Conservation (phyloP, 176 grass and related monocot genomes). For the Saccharum officinarum region DNA sequence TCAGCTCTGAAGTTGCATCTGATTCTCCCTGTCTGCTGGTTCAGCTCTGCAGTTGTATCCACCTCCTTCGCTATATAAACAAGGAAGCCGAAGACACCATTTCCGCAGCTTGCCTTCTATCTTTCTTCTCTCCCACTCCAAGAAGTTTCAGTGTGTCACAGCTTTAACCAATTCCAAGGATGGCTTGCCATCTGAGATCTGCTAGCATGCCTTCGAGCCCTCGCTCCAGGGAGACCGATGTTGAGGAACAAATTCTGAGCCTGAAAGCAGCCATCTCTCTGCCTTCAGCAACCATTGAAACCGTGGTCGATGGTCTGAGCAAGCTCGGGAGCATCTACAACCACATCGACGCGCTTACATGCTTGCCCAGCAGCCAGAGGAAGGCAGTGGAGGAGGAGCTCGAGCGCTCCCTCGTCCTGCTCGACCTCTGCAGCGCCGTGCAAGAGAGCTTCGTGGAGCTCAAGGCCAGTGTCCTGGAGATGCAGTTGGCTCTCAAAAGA, state of each 20-base stretch:
- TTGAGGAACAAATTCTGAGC: constrained; percentile 16
- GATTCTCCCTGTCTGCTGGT: too few species aligned
- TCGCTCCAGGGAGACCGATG: background rate
- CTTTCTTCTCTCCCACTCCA: background rate
- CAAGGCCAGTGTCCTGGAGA: constrained; percentile 32
- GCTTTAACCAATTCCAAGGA: background rate
- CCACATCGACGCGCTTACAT: constrained; percentile 30
- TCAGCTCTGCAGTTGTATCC: background rate
- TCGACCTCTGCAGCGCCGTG: constrained; percentile 48
- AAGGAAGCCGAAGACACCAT: background rate
- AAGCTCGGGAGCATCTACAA: constrained; percentile 19
- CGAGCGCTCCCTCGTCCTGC: constrained; percentile 34
- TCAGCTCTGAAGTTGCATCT: too few species aligned
- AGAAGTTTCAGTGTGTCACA: background rate
- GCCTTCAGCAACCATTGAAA: background rate
- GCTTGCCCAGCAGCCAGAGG: constrained; percentile 48
- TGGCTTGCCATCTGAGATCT: background rate
- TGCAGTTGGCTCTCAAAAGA: constrained; percentile 27
- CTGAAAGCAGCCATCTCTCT: constrained; percentile 10
- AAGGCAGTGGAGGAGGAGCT: constrained; percentile 51
- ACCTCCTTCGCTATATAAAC: background rate
- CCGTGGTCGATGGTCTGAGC: constrained; percentile 1
- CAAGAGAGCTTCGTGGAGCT: constrained; percentile 27
- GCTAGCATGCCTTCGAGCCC: background rate
- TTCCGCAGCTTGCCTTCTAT: background rate